Conservation (phyloP, 2,329 filamentous ascomycete species). For the Ascocoryne sarcoides region DNA sequence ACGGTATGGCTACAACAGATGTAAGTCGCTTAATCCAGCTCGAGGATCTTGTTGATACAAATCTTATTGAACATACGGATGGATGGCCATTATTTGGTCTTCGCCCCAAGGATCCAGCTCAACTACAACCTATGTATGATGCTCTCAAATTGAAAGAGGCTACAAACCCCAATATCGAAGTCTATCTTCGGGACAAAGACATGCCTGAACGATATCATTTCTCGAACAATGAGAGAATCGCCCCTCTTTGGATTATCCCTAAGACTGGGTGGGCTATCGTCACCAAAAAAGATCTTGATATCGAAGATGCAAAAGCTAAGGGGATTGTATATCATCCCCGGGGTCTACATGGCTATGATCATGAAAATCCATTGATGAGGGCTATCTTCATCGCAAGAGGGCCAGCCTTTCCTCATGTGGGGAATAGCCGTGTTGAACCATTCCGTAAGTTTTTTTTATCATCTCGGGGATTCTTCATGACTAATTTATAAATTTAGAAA, state of each 20-base stretch:
- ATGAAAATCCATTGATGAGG: conserved; percentile 89
- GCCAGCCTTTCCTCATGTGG: conserved; percentile 79
- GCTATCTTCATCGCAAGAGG: conserved; percentile 91
- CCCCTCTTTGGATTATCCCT: conserved; percentile 88
- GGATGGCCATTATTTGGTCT: conserved; percentile 92
- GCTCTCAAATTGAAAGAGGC: conserved; percentile 47
- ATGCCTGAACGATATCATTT: conserved; percentile 96
- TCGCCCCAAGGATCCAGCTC: conserved; percentile 61
- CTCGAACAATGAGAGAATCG: conserved; percentile 76
- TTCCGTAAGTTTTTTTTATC: conserved; percentile 65
- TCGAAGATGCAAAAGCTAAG: conserved; percentile 55
- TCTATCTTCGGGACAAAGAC: conserved; percentile 76
- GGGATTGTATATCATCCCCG: conserved; percentile 65
- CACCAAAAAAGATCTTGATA: conserved; percentile 67
- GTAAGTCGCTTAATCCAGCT: conserved; percentile 73
- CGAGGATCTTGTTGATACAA: conserved; percentile 76
- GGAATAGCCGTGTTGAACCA: conserved; percentile 67
- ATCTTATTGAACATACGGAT: conserved; percentile 73
- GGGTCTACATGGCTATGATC: conserved; percentile 90
- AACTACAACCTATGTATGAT: conserved; percentile 61
- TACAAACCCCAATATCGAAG: conserved; percentile 63
- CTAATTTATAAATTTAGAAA: no score
- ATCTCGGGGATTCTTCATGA: no score
- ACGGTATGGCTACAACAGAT: conserved; percentile 95
- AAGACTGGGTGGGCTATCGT: conserved; percentile 91